Evolutionary conservation across 495 filamentous ascomycete species (phyloP).

Genomic region (Immersiella caudata): DNA sequence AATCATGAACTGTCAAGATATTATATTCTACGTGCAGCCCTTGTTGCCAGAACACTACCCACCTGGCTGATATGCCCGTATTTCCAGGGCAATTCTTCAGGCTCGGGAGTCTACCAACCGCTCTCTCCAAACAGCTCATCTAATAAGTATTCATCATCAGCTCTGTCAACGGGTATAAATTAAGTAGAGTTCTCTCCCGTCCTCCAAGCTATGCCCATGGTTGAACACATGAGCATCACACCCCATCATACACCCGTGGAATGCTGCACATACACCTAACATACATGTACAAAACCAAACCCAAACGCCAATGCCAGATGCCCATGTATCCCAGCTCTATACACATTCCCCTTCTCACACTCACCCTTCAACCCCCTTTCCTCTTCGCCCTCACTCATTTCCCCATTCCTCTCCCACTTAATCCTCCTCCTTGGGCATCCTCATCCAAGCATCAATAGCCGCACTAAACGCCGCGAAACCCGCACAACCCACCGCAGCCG

Average conservation of each 20-base stretch:
- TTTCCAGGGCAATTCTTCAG: too few relatives aligned
- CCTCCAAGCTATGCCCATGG: not conserved
- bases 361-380: too few relatives aligned
- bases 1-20: too few relatives aligned
- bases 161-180: not conserved
- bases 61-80: too few relatives aligned
- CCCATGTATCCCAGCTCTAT: constrained; percentile 4
- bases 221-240: not conserved
- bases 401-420: constrained; percentile 22
- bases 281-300: not conserved
- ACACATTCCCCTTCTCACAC: not conserved
- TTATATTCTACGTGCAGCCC: too few relatives aligned
- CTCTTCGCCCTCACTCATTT: not conserved
- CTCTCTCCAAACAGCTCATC: too few relatives aligned
- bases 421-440: constrained; percentile 60
- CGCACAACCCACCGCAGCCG: constrained; percentile 83
- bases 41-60: too few relatives aligned
- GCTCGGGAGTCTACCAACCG: too few relatives aligned
- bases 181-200: not conserved
- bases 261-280: not conserved
- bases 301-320: constrained; percentile 16
- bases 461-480: constrained; percentile 95
- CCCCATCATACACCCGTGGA: not conserved
- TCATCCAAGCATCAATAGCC: constrained; percentile 91
- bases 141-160: too few relatives aligned